phyloP scores from a whole-genome alignment of 169 alveolate genomes.

The Cryptosporidium ubiquitum region DNA sequence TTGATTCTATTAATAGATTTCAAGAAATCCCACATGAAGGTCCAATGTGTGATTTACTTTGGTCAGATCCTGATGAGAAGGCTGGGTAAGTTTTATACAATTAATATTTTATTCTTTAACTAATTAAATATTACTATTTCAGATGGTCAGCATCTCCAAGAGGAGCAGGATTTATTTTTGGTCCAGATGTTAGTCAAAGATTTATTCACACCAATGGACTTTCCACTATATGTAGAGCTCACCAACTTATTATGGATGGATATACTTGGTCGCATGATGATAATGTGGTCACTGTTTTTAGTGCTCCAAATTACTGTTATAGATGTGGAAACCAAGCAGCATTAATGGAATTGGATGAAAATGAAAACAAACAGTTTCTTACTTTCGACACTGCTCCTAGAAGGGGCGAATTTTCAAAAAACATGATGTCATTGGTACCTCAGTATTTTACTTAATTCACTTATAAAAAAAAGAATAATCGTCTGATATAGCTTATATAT shows the following conservation, averaged over 20 bases:
- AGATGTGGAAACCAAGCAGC: conserved; percentile 96
- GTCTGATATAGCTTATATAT: not conserved
- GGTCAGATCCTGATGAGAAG: conserved; percentile 97
- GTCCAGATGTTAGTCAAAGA: conserved; percentile 92
- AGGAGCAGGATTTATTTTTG: conserved; percentile 98
- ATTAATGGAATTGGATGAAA: conserved; percentile 95
- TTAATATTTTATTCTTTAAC: not conserved
- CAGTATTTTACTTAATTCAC: conserved; percentile 60
- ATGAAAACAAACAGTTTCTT: conserved; percentile 87
- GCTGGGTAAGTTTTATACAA: conserved; percentile 78
- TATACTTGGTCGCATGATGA: conserved; percentile 91
- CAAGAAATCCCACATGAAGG: conserved; percentile 98
- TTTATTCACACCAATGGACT: conserved; percentile 92
- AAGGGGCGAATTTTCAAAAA: conserved; percentile 75
- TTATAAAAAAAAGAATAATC: not conserved
- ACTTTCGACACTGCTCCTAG: conserved; percentile 92
- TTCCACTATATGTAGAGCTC: conserved; percentile 95
- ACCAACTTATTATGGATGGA: conserved; percentile 94
- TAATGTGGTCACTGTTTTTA: conserved; percentile 93
- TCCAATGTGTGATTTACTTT: conserved; percentile 97
- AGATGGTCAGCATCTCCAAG: conserved; percentile 96
- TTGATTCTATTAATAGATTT: conserved; percentile 84
- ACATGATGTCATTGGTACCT: conserved; percentile 22
- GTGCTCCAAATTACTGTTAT: conserved; percentile 96
- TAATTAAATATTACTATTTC: conserved; percentile 9